Conservation (phyloP, 495 filamentous ascomycete species). For the Penicillium nucicola region DNA sequence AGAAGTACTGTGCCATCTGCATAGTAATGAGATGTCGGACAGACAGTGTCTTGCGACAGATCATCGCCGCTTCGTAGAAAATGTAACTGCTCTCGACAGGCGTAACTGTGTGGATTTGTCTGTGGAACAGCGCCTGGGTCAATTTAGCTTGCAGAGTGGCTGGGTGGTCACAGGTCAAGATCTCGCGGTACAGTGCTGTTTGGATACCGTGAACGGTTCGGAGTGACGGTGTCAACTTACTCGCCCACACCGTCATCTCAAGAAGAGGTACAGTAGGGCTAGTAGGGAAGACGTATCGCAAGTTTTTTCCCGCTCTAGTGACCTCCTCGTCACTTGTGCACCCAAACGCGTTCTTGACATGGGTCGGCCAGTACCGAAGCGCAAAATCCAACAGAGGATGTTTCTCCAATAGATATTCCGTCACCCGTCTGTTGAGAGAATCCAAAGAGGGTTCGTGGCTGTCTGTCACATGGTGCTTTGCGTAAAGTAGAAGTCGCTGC, state of each 20-base stretch:
- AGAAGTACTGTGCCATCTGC: constrained; percentile 16
- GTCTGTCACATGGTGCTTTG: constrained; percentile 8
- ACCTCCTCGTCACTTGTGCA: constrained; percentile 16
- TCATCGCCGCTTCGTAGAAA: constrained; percentile 1
- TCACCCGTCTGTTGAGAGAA: constrained; percentile 3
- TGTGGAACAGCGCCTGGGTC: too few species aligned
- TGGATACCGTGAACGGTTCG: constrained; percentile 10
- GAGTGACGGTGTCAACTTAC: constrained; percentile 13
- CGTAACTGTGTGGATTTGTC: too few species aligned
- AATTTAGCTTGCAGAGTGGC: too few species aligned
- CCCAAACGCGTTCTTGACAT: constrained; percentile 10
- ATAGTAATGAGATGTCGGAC: constrained; percentile 17
- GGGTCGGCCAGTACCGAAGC: constrained; percentile 21
- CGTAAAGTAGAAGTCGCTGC: constrained; percentile 13
- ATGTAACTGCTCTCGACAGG: too few species aligned
- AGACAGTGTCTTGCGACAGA: constrained; percentile 15
- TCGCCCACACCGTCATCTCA: constrained; percentile 18
- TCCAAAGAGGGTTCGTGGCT: constrained; percentile 15
- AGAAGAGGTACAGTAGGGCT: constrained; percentile 13
- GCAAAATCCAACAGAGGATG: constrained; percentile 24
- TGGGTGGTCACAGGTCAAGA: constrained; percentile 4
- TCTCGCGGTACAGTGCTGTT: constrained; percentile 11
- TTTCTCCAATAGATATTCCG: constrained; percentile 9
- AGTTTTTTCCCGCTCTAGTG: constrained; percentile 9
- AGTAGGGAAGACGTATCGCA: constrained; percentile 14